These are phyloP conservation scores for Cutaneotrichosporon arboriforme DNA, from an alignment of 1,284 basidiomycete species.

Conservation along the genomic window DNA sequence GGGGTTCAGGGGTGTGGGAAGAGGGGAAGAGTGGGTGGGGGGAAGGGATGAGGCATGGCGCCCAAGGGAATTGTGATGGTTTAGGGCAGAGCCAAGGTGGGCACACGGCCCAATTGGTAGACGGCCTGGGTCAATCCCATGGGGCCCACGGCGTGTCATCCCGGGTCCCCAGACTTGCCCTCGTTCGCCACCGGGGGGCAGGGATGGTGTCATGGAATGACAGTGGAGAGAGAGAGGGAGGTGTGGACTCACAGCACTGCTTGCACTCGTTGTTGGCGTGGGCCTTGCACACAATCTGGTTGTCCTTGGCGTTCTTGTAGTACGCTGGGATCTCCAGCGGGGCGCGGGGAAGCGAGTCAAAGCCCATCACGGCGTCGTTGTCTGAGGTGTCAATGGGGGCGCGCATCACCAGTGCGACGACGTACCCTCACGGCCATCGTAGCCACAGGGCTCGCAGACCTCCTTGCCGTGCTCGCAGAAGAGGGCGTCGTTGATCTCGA, in stretches of 20 bases:
- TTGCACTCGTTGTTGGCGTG: conserved; percentile 46
- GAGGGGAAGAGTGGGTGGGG: no score
- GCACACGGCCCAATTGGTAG: no score
- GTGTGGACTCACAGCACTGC: conserved; percentile 42
- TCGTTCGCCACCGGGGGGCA: background rate
- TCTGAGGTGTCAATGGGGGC: conserved; percentile 28
- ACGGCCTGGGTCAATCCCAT: no score
- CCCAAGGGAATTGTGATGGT: no score
- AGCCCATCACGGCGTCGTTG: conserved; percentile 48
- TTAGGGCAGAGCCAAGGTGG: no score
- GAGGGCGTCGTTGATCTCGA: conserved; percentile 49
- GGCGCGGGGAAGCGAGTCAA: conserved; percentile 40
- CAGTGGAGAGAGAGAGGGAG: background rate
- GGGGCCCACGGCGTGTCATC: no score
- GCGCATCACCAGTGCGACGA: background rate
- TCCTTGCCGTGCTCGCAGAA: conserved; percentile 50
- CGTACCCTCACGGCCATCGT: conserved; percentile 25
- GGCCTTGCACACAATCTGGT: conserved; percentile 44
- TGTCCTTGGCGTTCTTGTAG: conserved; percentile 45
- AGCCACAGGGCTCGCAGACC: conserved; percentile 37
- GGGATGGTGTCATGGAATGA: no score
- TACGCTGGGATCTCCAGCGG: conserved; percentile 44
- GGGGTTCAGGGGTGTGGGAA: no score
- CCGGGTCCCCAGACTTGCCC: background rate
- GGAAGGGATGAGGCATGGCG: no score